These are phyloP conservation scores for Scutellaria minor DNA, from an alignment of 257 asterid species.

Conservation along the genomic window DNA sequence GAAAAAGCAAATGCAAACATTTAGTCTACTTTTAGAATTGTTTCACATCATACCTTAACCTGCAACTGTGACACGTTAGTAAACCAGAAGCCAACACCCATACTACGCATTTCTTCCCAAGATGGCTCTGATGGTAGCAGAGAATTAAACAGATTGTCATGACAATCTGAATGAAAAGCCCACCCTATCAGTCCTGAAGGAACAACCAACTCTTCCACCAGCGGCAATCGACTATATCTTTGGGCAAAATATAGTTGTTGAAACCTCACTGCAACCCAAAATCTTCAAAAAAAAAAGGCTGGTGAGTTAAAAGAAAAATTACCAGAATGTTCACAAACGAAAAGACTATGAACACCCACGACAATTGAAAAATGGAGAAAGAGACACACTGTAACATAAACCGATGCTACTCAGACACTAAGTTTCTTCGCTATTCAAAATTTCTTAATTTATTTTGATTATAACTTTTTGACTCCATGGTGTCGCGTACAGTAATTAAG, in stretches of 20 bases:
- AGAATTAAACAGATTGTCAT: constrained; percentile 79
- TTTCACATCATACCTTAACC: constrained; percentile 65
- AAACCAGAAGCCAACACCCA: constrained; percentile 95
- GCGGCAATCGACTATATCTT: constrained; percentile 62
- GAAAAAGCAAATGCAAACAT: constrained; percentile 25
- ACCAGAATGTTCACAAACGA: constrained; percentile 8
- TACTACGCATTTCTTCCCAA: constrained; percentile 91
- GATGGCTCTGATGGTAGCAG: constrained; percentile 80
- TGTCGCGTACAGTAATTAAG: constrained; percentile 19
- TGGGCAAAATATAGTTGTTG: constrained; percentile 64
- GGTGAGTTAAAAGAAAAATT: constrained; percentile 31
- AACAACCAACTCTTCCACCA: constrained; percentile 66
- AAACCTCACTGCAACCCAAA: constrained; percentile 88
- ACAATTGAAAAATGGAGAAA: constrained; percentile 30
- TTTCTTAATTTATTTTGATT: constrained; percentile 20
- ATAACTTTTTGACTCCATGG: constrained; percentile 11
- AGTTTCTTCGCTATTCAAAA: background rate
- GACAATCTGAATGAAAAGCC: constrained; percentile 98
- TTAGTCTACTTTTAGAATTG: constrained; percentile 32
- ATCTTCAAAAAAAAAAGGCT: constrained; percentile 55
- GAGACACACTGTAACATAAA: constrained; percentile 16
- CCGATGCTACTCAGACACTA: constrained; percentile 13
- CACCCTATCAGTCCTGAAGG: constrained; percentile 73
- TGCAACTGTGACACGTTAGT: constrained; percentile 72
- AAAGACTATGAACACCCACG: constrained; percentile 15